A percentile compares a stretch with the other conserved stretches of the same genome.
phyloP scores from a whole-genome alignment of 140 eudicot species.

The Flaveria floridana region DNA sequence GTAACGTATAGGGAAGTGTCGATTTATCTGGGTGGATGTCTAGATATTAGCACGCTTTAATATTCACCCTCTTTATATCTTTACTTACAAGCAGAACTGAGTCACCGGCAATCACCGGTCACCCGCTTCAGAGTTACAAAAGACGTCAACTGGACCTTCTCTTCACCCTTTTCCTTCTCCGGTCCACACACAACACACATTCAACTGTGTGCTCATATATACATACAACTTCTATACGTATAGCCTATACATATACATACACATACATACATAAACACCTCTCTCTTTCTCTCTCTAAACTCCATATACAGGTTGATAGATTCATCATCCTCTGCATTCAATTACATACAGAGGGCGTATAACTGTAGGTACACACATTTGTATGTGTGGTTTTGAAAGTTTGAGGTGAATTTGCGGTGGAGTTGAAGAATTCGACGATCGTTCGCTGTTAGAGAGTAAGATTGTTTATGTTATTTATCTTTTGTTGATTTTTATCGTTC shows the following conservation, averaged over 20 bases:
- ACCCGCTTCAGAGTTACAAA: no score
- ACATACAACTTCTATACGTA: conserved; percentile 18
- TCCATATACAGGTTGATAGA: no score
- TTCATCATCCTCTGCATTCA: conserved; percentile 21
- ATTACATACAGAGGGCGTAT: not conserved
- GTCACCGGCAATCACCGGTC: no score
- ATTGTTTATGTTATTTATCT: not conserved
- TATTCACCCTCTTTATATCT: no score
- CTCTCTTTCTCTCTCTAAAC: no score
- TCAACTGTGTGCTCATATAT: conserved; percentile 18
- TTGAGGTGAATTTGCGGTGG: conserved; percentile 16
- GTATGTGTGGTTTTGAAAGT: conserved; percentile 1
- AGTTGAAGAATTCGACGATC: conserved; percentile 25
- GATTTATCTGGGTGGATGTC: no score
- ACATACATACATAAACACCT: no score
- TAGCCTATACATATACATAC: not conserved
- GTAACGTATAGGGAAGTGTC: no score
- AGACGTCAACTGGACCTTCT: no score
- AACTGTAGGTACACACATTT: conserved; percentile 1
- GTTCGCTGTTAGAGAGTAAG: conserved; percentile 21
- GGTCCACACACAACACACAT: conserved; percentile 24
- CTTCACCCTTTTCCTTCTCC: conserved; percentile 28
- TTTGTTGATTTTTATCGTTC: conserved; percentile 11
- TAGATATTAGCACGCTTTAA: no score
- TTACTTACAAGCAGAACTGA: no score